phyloP scores from a whole-genome alignment of 106 monocot genomes.

The Acorus calamus region DNA sequence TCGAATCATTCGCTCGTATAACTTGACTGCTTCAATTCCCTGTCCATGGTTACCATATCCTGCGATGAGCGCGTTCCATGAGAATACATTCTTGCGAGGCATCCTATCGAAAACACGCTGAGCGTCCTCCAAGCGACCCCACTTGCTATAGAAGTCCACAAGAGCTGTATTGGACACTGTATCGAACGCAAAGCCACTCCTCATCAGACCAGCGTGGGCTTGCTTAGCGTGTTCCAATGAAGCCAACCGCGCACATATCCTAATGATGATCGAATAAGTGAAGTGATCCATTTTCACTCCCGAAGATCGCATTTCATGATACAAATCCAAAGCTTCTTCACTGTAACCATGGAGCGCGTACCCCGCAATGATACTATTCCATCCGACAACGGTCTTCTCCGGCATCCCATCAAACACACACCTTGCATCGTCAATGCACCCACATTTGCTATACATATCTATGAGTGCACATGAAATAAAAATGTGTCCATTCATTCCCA shows the following conservation, averaged over 20 bases:
- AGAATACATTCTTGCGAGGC: slow-evolving; percentile 65
- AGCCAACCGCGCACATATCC: slow-evolving; percentile 62
- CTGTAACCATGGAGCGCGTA: slow-evolving; percentile 79
- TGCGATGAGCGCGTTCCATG: slow-evolving; percentile 91
- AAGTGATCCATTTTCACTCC: slow-evolving; percentile 75
- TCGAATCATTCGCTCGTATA: slow-evolving; percentile 55
- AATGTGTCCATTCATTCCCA: slow-evolving; percentile 19
- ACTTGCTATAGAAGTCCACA: slow-evolving; percentile 83
- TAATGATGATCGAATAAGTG: slow-evolving; percentile 68
- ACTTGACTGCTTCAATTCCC: slow-evolving; percentile 48
- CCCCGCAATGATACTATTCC: slow-evolving; percentile 73
- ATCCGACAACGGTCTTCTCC: slow-evolving; percentile 57
- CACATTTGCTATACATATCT: slow-evolving; percentile 80
- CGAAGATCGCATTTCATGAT: slow-evolving; percentile 51
- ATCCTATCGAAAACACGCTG: slow-evolving; percentile 68
- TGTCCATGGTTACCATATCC: slow-evolving; percentile 73
- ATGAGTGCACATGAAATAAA: slow-evolving; percentile 26
- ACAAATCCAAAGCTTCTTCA: slow-evolving; percentile 66
- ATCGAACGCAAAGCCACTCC: slow-evolving; percentile 54
- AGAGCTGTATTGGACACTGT: slow-evolving; percentile 64
- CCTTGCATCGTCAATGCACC: slow-evolving; percentile 44
- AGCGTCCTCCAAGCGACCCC: slow-evolving; percentile 88
- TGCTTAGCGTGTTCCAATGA: slow-evolving; percentile 80
- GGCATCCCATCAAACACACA: slow-evolving; percentile 71
- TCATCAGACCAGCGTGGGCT: slow-evolving; percentile 66